Base-by-base conservation (phyloP, 305 asterid genomes). In the Solanum hybrid region DNA sequence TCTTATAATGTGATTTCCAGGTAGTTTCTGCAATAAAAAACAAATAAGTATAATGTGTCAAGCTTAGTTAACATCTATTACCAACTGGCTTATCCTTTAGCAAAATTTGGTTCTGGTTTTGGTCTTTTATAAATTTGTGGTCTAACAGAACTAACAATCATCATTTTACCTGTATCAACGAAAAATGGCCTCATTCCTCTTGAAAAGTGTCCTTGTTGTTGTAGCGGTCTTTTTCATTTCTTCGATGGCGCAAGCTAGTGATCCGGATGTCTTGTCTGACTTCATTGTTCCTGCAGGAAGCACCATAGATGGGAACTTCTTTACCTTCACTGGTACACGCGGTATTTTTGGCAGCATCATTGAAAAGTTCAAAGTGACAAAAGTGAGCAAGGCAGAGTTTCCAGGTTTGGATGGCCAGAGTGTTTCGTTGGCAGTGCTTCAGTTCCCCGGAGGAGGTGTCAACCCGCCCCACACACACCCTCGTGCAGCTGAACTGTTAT, bases 191-290 rank as follows among this genome's bases (percentile, higher is more conserved):
- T 89, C 88, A 12, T 66, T 79, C 56, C 34, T 66, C 40, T 12
- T 86, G 71, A 81, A 36, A 11, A 7, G 29, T 78, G n/a, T 40
- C 77, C 42, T 91, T 12, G 7, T 85, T 12, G 40, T 89, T 72
- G 2, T 92, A 11, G 79, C 79, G 4, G 4, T 87, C 17, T 26
- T 91, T 26, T 92, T 94, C 88, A 69, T 88, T 36, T 27, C 86
- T 85, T 91, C 87, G 78, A 89, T 76, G n/a, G 88, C 90, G 1
- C 24, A 20, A 26, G 94, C 93, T 14, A 92, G 81, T 77, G 84
- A 77, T 77, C 51, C 84, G 1, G 51, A 35, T 35, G 3, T 35
- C 51, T 77, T 77, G 46, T 77, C 46, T 77, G 84, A 77, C 46
- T 77, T 77, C 46, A 34, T 2, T 34, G 84, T 77, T 77, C 84